Conservation (phyloP, 2,329 filamentous ascomycete species). For the Alternaria tenuissima region DNA sequence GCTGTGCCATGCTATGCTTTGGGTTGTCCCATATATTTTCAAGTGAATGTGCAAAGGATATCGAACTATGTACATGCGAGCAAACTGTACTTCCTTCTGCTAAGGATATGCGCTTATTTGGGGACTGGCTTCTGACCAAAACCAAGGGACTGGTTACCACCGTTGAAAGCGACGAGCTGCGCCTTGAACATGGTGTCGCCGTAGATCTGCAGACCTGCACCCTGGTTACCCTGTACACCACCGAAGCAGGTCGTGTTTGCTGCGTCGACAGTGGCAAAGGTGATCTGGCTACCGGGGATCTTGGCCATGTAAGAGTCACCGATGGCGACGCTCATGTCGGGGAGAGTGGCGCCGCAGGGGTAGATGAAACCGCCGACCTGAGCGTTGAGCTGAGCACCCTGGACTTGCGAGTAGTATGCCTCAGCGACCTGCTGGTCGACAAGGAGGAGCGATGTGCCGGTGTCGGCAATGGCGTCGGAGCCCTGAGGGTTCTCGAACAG, state of each 20-base stretch:
- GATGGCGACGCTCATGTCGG: slow-evolving; percentile 62
- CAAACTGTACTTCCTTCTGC: slow-evolving; percentile 4
- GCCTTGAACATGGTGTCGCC: slow-evolving; percentile 70
- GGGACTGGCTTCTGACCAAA: slow-evolving; percentile 54
- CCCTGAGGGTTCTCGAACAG: slow-evolving; percentile 62
- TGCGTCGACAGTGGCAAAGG: slow-evolving; percentile 49
- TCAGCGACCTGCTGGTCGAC: slow-evolving; percentile 62
- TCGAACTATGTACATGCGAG: slow-evolving; percentile 19
- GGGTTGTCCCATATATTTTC: slow-evolving; percentile 11
- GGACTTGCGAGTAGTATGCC: slow-evolving; percentile 55
- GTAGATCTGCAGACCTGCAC: slow-evolving; percentile 65
- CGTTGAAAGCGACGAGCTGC: slow-evolving; percentile 68
- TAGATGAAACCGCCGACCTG: slow-evolving; percentile 56
- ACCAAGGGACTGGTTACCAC: slow-evolving; percentile 61
- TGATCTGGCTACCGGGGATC: slow-evolving; percentile 59
- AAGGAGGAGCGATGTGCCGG: slow-evolving; percentile 70
- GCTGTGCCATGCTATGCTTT: background rate
- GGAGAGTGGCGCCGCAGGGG: slow-evolving; percentile 53
- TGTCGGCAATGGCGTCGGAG: slow-evolving; percentile 58
- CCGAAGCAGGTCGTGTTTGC: slow-evolving; percentile 68
- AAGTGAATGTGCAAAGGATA: slow-evolving; percentile 14
- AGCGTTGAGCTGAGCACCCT: slow-evolving; percentile 48
- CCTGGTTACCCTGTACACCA: slow-evolving; percentile 68
- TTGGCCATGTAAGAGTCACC: slow-evolving; percentile 66
- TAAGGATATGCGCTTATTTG: background rate